Conservation (phyloP, 2,329 filamentous ascomycete genomes). For the Penicillium italicum region DNA sequence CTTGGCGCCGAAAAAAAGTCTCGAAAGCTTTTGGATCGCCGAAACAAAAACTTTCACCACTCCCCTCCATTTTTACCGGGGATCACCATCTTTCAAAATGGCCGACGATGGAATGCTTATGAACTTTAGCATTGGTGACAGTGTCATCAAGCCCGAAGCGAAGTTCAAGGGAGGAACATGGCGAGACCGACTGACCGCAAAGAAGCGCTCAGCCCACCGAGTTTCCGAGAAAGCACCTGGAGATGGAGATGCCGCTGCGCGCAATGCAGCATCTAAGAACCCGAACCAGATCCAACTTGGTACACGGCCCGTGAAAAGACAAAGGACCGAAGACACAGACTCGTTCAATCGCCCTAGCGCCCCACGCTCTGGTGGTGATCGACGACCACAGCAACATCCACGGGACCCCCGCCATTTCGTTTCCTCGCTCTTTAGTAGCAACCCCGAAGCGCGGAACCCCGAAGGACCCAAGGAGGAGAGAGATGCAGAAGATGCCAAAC, state of each 20-base stretch:
- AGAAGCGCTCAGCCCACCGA: conserved; percentile 58
- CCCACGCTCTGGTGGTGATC: conserved; percentile 11
- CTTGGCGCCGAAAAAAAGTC: conserved; percentile 27
- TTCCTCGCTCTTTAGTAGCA: conserved; percentile 89
- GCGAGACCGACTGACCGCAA: conserved; percentile 80
- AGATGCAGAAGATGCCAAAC: conserved; percentile 51
- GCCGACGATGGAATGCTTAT: conserved; percentile 92
- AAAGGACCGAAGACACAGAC: conserved; percentile 39
- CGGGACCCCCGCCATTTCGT: conserved; percentile 62
- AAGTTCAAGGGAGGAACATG: conserved; percentile 86
- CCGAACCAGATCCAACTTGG: conserved; percentile 36
- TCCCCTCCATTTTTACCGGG: conserved; percentile 1
- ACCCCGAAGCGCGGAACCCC: conserved; percentile 68
- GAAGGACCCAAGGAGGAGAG: conserved; percentile 35
- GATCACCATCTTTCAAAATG: conserved; percentile 52
- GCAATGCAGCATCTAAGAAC: conserved; percentile 25
- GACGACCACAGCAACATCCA: conserved; percentile 28
- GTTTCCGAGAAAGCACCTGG: conserved; percentile 9
- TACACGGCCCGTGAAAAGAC: conserved; percentile 40
- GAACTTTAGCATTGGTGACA: conserved; percentile 78
- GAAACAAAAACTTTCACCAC: conserved; percentile 4
- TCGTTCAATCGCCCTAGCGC: conserved; percentile 17
- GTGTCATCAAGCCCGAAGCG: conserved; percentile 57
- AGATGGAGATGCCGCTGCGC: conserved; percentile 12
- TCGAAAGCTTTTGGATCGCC: conserved; percentile 17